Evolutionary conservation across 2,329 filamentous ascomycete species (phyloP).

Genomic region (Zasmidium cellare): DNA sequence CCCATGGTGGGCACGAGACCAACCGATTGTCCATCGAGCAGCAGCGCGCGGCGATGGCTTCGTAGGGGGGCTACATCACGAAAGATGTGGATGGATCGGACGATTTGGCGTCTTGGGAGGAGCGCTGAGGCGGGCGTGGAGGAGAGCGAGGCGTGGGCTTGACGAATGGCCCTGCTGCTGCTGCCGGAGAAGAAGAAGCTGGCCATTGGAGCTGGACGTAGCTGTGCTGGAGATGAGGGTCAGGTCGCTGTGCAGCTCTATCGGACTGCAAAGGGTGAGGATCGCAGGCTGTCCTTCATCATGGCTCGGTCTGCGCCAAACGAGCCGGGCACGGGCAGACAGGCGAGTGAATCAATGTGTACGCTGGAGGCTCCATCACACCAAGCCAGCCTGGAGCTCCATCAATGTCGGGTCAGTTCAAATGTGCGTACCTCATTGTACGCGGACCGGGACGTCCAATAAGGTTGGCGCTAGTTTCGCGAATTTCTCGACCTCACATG

Average conservation of each 20-base stretch:
- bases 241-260: too few species aligned
- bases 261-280: too few species aligned
- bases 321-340: too few species aligned
- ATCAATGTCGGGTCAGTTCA: background rate
- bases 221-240: too few species aligned
- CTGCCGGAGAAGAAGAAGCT: background rate
- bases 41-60: slow-evolving; percentile 65
- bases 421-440: background rate
- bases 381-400: background rate
- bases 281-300: too few species aligned
- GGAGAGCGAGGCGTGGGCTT: background rate
- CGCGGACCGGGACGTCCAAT: background rate
- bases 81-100: slow-evolving; percentile 65
- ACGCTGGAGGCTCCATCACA: background rate
- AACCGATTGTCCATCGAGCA: slow-evolving; percentile 68
- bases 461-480: background rate
- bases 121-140: background rate
- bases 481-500: background rate
- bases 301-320: too few species aligned
- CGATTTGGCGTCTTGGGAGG: background rate
- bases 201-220: slow-evolving; percentile 1
- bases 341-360: background rate
- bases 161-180: slow-evolving; percentile 2
- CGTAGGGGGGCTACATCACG: slow-evolving; percentile 73
- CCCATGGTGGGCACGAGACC: slow-evolving; percentile 97